Conservation (phyloP, 208 protist genomes). For the Herpetomonas muscarum region DNA sequence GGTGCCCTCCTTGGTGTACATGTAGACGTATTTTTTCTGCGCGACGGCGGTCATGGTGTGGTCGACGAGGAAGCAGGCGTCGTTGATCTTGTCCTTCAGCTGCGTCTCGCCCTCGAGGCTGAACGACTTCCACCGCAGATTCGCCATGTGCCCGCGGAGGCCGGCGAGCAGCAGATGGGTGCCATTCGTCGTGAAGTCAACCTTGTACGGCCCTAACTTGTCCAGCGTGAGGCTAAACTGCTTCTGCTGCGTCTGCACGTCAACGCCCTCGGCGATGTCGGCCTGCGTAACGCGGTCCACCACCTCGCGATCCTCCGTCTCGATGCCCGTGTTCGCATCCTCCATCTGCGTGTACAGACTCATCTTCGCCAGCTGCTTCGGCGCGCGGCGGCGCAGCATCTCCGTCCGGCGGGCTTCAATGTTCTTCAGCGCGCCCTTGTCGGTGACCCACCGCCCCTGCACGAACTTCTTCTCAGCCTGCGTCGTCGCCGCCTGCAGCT, state of each 20-base stretch:
- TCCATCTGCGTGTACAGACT: constrained; percentile 69
- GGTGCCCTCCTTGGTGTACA: constrained; percentile 97
- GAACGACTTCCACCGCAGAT: constrained; percentile 94
- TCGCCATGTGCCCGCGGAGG: constrained; percentile 94
- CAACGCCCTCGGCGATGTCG: constrained; percentile 85
- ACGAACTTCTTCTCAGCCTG: constrained; percentile 56
- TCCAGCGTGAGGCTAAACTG: constrained; percentile 92
- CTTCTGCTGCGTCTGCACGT: constrained; percentile 92
- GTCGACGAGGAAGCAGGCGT: constrained; percentile 96
- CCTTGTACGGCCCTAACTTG: constrained; percentile 93
- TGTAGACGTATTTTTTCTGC: constrained; percentile 98
- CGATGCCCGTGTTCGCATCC: constrained; percentile 56
- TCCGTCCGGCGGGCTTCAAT: constrained; percentile 46
- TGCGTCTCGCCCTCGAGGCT: constrained; percentile 92
- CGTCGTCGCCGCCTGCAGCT: constrained; percentile 32
- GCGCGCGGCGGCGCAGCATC: constrained; percentile 47
- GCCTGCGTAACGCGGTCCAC: constrained; percentile 92
- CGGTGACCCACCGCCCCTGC: constrained; percentile 77
- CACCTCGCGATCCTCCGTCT: constrained; percentile 86
- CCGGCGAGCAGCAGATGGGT: constrained; percentile 93
- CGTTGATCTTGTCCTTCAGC: constrained; percentile 91
- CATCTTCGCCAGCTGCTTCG: constrained; percentile 59
- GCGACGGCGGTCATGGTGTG: constrained; percentile 98
- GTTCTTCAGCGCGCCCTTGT: constrained; percentile 62
- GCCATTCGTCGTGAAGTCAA: constrained; percentile 94